These are phyloP conservation scores for Cryptococcus deneoformans DNA, from an alignment of 1,284 basidiomycete genomes.

Conservation along the genomic window DNA sequence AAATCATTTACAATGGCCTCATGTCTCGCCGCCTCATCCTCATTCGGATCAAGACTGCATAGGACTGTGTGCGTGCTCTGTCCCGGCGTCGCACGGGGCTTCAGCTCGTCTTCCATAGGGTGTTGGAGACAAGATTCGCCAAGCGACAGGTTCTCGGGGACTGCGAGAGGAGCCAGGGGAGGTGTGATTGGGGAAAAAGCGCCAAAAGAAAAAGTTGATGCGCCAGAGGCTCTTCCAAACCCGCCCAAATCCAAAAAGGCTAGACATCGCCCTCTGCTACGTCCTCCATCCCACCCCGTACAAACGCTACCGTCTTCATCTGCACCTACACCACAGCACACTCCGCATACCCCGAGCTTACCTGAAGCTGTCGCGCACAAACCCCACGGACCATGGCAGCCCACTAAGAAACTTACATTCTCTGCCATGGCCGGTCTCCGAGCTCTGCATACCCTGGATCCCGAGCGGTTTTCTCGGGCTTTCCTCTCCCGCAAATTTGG, in stretches of 20 bases:
- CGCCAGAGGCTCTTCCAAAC: neutral
- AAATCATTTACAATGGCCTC: too few species aligned
- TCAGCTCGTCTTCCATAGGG: neutral
- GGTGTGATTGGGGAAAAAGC: neutral
- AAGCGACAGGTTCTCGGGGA: neutral
- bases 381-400: slow-evolving; percentile 59
- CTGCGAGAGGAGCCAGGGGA: neutral
- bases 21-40: too few species aligned
- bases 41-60: too few species aligned
- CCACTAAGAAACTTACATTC: slow-evolving; percentile 80
- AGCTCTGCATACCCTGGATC: slow-evolving; percentile 67
- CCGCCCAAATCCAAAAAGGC: neutral
- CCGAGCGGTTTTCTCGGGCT: slow-evolving; percentile 64
- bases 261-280: neutral
- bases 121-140: neutral
- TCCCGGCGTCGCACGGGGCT: neutral
- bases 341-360: neutral
- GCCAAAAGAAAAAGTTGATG: neutral
- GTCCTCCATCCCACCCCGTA: neutral
- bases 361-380: neutral
- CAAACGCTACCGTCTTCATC: neutral
- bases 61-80: too few species aligned
- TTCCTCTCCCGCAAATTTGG: slow-evolving; percentile 73
- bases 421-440: slow-evolving; percentile 86
- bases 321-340: neutral